Conservation (phyloP, 495 filamentous ascomycete genomes). For the Penicillium flavigenum region DNA sequence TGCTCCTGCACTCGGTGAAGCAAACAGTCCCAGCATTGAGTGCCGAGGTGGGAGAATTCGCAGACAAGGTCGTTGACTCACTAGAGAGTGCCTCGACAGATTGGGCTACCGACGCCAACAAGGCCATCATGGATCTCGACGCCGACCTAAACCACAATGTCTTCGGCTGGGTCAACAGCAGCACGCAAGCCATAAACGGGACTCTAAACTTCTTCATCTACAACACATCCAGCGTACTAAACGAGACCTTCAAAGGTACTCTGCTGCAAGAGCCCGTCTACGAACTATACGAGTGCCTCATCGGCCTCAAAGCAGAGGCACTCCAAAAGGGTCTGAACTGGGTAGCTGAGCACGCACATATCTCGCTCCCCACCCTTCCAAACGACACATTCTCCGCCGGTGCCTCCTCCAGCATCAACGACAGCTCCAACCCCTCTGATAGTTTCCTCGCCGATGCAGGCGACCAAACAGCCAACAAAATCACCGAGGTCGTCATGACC, state of each 20-base stretch:
- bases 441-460: conserved; percentile 75
- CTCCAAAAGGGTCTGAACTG: conserved; percentile 85
- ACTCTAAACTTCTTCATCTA: conserved; percentile 82
- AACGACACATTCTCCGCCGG: conserved; percentile 84
- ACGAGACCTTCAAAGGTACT: conserved; percentile 77
- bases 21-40: conserved; percentile 74
- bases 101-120: conserved; percentile 79
- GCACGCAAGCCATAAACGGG: conserved; percentile 75
- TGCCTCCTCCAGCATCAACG: conserved; percentile 60
- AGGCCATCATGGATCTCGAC: conserved; percentile 65
- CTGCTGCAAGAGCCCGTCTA: conserved; percentile 68
- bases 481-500: conserved; percentile 69
- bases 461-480: conserved; percentile 68
- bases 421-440: conserved; percentile 47
- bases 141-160: conserved; percentile 76
- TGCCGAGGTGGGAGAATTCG: conserved; percentile 75
- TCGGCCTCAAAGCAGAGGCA: conserved; percentile 70
- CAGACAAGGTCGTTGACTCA: conserved; percentile 69
- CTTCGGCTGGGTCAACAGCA: conserved; percentile 84
- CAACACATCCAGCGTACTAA: conserved; percentile 67
- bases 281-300: conserved; percentile 71
- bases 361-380: conserved; percentile 74
- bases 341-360: conserved; percentile 80
- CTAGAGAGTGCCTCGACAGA: conserved; percentile 69
- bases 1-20: conserved; percentile 70